Base-by-base conservation (phyloP, 2,329 filamentous ascomycete genomes). In the Eurotiales sp. region DNA sequence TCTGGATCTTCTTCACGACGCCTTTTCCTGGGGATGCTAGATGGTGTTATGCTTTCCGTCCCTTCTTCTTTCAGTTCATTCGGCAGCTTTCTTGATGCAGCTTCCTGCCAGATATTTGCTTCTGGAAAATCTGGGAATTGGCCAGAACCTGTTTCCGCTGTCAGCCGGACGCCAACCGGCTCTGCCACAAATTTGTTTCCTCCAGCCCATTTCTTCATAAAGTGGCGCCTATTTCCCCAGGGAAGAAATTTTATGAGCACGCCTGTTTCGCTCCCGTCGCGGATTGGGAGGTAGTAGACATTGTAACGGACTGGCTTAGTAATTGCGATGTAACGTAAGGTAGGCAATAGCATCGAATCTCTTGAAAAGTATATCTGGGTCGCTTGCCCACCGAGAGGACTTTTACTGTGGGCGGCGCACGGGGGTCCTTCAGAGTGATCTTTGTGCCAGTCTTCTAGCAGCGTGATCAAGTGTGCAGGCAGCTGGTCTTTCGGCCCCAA, bases 401-500 rank as follows among this genome's bases (percentile, higher is more conserved):
- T 30, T 19, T 12, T 29, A 22, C 10, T 45, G 5, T 32, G 21
- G 21, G 11, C 12, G 27, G 50, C 42, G 15, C 32, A 23, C 22
- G 50, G 42, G 10, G 17, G 43, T 15, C 34, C 27, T 21, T 21
- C 19, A 25, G 43, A 36, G 17, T 47, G 50, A 8, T 29, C 37
- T 12, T 17, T 34, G 6, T 52, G 50, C 50, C 50, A 47, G 22
- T 52, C 50, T 29, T 52, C 50, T 7, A 52, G 15, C 1, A 52
- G 36, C 17, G 34, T 21, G 15, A 46, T 39, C 6, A 52, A 19
- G 32, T 52, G 50, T 10, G n/a, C 43, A 0, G 50, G 50, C 10
- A 52, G 49, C 22, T 51, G 34, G n/a, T 39, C 19, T 2, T 3
- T 21, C 4, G 25, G 19, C 19, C 34, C 43, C 36, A 52, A 8